These are phyloP conservation scores for Suillus hirtellus DNA, from an alignment of 768 basidiomycete species.

Conservation along the genomic window DNA sequence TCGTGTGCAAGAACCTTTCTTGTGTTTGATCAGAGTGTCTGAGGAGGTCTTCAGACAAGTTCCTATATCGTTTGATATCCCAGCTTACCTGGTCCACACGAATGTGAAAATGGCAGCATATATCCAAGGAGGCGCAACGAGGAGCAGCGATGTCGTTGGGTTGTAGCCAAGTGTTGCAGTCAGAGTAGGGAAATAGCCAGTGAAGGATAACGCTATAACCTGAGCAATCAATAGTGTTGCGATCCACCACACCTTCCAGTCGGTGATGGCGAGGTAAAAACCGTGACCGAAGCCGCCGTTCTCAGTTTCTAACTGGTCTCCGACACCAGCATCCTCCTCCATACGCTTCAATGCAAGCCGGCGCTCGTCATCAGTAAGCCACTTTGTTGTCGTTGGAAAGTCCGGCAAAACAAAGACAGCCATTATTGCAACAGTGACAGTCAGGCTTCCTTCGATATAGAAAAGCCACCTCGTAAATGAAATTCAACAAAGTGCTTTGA, in stretches of 20 bases:
- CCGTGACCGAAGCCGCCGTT: constrained; percentile 42
- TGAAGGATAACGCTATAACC: constrained; percentile 64
- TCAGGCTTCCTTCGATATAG: constrained; percentile 47
- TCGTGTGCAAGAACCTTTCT: constrained; percentile 53
- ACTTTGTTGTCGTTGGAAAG: constrained; percentile 41
- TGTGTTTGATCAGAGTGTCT: constrained; percentile 69
- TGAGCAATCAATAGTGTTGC: constrained; percentile 43
- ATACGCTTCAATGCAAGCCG: constrained; percentile 57
- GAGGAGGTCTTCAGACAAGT: neutral
- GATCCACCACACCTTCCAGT: constrained; percentile 85
- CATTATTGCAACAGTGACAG: constrained; percentile 44
- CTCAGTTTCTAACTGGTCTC: constrained; percentile 51
- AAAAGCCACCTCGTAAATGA: constrained; percentile 44
- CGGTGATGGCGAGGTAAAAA: constrained; percentile 58
- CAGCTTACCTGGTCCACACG: constrained; percentile 45
- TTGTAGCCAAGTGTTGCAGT: constrained; percentile 69
- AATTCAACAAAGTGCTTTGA: constrained; percentile 8
- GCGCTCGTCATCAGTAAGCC: constrained; percentile 39
- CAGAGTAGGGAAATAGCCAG: constrained; percentile 79
- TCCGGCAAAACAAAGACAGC: constrained; percentile 50
- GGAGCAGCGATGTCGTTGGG: constrained; percentile 60
- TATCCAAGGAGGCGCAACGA: constrained; percentile 77
- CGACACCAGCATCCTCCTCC: constrained; percentile 62
- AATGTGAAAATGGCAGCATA: constrained; percentile 61
- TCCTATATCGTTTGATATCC: neutral